Base-by-base conservation (phyloP, 2,329 filamentous ascomycete species). In the Amphichorda felina region DNA sequence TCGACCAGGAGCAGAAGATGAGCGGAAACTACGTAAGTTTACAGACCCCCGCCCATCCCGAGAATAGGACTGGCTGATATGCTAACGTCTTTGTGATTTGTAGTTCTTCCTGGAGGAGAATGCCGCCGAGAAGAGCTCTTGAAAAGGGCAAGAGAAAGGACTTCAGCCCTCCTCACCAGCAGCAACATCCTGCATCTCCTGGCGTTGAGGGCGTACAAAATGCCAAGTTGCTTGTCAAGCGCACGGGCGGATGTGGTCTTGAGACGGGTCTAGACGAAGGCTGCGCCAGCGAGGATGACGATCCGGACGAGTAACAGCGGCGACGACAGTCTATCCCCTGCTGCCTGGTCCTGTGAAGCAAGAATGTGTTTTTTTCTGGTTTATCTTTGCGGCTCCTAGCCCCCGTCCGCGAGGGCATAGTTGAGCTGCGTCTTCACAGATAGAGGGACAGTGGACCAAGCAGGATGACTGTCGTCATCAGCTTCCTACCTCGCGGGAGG, bases 1-100 rank as follows among this genome's bases (percentile, higher is more conserved):
- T 96, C 48, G 91, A 98, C 61, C 88, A 95, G 60, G 91, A 96
- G 57, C 91, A 98, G 72, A 98, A 98, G 72, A 50, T 87, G 51
- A 65, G 63, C 45, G 93, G 93, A 50, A 96, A 96, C 66, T 98
- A 82, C 68, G 80, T 85, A 69, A 69, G 79, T 74, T 32, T 11
- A 28, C 19, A 5, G 6, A 2, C n/a, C 13, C 26, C n/a, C 36
- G 17, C 24, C 8, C n/a, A 26, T n/a, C 24, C 8, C n/a, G 24
- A 8, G n/a, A 26, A 26, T 26, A 8, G n/a, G n/a, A n/a, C n/a
- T n/a, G n/a, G n/a, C n/a, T n/a, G n/a, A n/a, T n/a, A 40, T 34
- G n/a, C 45, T 54, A 40, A 48, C 46, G 39, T 30, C 47, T 31
- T 18, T n/a, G 35, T 4, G 15, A 11, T 27, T 13, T 17, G 29